Conservation (phyloP, 2,329 filamentous ascomycete species). For the Plectosphaerella plurivora region DNA sequence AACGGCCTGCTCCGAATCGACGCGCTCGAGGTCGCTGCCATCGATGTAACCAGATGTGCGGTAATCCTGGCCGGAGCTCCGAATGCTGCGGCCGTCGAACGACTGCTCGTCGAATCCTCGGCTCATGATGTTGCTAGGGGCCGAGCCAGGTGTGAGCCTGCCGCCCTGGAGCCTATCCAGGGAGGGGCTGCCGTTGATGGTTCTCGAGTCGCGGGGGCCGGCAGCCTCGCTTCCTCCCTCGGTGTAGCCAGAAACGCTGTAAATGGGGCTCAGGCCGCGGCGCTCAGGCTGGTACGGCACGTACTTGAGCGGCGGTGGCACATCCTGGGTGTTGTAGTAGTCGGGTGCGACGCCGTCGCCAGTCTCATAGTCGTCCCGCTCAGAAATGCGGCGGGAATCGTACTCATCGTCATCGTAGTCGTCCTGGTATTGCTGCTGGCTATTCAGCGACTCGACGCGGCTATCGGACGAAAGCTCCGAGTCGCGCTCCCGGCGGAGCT, state of each 20-base stretch:
- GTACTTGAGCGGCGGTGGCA: slow-evolving; percentile 60
- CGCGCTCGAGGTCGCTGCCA: slow-evolving; percentile 53
- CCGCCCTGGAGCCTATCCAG: slow-evolving; percentile 40
- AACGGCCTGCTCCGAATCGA: slow-evolving; percentile 65
- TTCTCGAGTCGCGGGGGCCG: slow-evolving; percentile 51
- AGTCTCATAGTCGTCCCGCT: not conserved
- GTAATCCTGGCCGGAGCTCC: slow-evolving; percentile 52
- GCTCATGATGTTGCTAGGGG: slow-evolving; percentile 43
- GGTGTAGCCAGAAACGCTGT: slow-evolving; percentile 84
- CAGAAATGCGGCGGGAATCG: slow-evolving; percentile 7
- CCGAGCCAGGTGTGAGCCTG: slow-evolving; percentile 47
- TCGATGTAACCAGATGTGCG: slow-evolving; percentile 45
- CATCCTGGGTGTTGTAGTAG: slow-evolving; percentile 57
- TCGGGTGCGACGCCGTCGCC: slow-evolving; percentile 18
- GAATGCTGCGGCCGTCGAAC: slow-evolving; percentile 49
- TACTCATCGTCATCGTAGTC: slow-evolving; percentile 40
- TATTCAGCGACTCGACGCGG: slow-evolving; percentile 34
- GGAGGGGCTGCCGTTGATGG: slow-evolving; percentile 57
- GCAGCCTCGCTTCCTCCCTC: slow-evolving; percentile 60
- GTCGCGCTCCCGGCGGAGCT: slow-evolving; percentile 43
- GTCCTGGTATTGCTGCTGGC: slow-evolving; percentile 24
- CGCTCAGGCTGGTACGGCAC: slow-evolving; percentile 65
- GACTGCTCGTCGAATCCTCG: slow-evolving; percentile 50
- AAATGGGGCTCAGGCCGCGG: slow-evolving; percentile 79
- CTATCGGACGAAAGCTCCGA: slow-evolving; percentile 37